phyloP scores from a whole-genome alignment of 257 asterid genomes.

The Penstemon davidsonii region DNA sequence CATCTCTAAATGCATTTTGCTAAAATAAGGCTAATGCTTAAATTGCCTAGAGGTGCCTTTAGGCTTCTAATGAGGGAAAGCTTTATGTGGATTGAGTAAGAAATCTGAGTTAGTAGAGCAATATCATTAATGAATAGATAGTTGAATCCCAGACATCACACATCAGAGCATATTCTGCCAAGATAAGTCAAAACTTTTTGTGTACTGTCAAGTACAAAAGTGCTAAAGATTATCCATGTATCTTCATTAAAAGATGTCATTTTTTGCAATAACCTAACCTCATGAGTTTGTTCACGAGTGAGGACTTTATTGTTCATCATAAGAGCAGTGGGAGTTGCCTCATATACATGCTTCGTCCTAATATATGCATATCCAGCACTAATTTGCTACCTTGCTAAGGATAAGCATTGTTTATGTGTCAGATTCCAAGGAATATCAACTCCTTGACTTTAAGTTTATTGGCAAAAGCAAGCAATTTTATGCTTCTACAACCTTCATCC shows the following conservation, averaged over 20 bases:
- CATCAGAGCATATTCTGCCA: neutral
- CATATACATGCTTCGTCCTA: neutral
- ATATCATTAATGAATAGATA: slow-evolving; percentile 1
- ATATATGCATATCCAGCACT: neutral
- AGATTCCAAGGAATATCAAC: neutral
- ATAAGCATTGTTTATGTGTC: neutral
- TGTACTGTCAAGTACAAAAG: slow-evolving; percentile 2
- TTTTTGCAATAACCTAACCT: slow-evolving; percentile 7
- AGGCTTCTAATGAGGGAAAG: slow-evolving; percentile 8
- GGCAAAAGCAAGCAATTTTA: neutral
- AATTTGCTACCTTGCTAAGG: neutral
- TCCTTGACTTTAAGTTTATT: neutral
- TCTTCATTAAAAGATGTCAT: slow-evolving; percentile 10
- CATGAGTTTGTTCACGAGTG: neutral
- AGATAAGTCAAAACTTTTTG: neutral
- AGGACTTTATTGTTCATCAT: neutral
- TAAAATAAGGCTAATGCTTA: slow-evolving; percentile 7
- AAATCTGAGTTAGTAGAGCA: neutral
- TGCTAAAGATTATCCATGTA: neutral
- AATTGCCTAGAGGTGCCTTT: slow-evolving; percentile 13
- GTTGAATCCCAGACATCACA: neutral
- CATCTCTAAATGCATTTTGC: neutral
- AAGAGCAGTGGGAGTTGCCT: neutral
- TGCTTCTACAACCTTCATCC: neutral
- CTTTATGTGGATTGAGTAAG: slow-evolving; percentile 11